Percentiles rank a stretch among this genome's conserved stretches.
Conservation (phyloP, 2,329 filamentous ascomycete species). For the Epichloe festucae region DNA sequence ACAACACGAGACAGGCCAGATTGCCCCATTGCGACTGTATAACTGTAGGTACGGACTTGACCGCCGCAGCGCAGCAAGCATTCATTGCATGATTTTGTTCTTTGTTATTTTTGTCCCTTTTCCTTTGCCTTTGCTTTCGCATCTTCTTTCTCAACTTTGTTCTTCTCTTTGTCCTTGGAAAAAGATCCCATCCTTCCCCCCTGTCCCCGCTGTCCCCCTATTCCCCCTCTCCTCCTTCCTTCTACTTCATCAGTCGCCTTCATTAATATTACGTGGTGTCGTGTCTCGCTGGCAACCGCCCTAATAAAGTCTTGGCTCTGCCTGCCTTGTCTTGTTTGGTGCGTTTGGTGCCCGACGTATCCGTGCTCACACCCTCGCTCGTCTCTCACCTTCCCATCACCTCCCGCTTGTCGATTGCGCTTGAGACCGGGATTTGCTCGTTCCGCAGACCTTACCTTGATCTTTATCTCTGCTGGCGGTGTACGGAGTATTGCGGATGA, state of each 20-base stretch:
- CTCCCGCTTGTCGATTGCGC: neutral
- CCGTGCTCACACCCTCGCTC: neutral
- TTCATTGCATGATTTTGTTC: neutral
- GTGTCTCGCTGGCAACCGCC: neutral
- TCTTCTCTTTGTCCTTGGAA: neutral
- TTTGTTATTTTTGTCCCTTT: neutral
- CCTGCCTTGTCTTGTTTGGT: neutral
- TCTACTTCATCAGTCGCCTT: neutral
- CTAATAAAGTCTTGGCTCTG: neutral
- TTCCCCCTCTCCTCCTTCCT: neutral
- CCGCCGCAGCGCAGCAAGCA: neutral
- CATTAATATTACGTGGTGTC: neutral
- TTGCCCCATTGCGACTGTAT: neutral
- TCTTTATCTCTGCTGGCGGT: neutral
- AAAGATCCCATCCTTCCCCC: neutral
- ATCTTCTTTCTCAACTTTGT: neutral
- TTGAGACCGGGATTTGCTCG: neutral
- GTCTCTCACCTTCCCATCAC: neutral
- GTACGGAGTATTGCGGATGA: neutral
- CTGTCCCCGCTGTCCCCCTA: too few relatives aligned
- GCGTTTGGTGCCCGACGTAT: conserved; percentile 3
- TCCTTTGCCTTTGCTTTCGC: neutral
- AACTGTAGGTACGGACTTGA: neutral
- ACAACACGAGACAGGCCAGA: neutral
- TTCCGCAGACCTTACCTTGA: conserved; percentile 1